These are phyloP conservation scores for Blepharisma japonicum DNA, from an alignment of 73 alveolate species.

Conservation along the genomic window DNA sequence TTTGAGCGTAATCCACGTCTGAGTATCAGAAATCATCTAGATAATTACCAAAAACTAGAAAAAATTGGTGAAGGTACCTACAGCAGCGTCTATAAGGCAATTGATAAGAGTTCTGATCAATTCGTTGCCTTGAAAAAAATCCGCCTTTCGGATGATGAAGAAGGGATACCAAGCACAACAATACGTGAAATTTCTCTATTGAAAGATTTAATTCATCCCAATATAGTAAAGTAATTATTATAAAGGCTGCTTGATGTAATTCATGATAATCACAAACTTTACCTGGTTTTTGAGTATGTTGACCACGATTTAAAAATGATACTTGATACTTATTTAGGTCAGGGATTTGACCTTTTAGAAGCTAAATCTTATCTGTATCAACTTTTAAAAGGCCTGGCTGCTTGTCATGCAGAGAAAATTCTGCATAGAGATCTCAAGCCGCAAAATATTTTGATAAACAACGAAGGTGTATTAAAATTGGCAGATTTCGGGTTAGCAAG, in stretches of 20 bases:
- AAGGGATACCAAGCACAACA: slow-evolving; percentile 66
- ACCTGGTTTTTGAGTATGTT: slow-evolving; percentile 54
- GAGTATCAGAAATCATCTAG: slow-evolving; percentile 23
- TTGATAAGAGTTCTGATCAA: slow-evolving; percentile 45
- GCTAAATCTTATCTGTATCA: too few species aligned
- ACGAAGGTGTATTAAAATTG: slow-evolving; percentile 45
- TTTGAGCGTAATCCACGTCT: too few species aligned
- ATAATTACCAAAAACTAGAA: slow-evolving; percentile 53
- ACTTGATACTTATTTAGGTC: neutral
- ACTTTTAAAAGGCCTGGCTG: too few species aligned
- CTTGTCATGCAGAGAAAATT: slow-evolving; percentile 17
- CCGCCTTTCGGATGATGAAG: slow-evolving; percentile 51
- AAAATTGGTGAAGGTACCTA: slow-evolving; percentile 80
- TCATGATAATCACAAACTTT: slow-evolving; percentile 55
- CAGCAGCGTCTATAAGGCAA: slow-evolving; percentile 68
- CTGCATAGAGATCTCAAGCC: slow-evolving; percentile 82
- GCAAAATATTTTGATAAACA: slow-evolving; percentile 58
- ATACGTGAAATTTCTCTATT: slow-evolving; percentile 58
- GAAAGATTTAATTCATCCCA: slow-evolving; percentile 81
- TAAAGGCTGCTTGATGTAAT: slow-evolving; percentile 46
- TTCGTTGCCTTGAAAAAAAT: slow-evolving; percentile 66
- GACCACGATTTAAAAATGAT: slow-evolving; percentile 55
- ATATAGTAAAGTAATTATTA: slow-evolving; percentile 72
- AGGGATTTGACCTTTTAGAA: too few species aligned
- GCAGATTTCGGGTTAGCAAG: slow-evolving; percentile 74